phyloP scores from a whole-genome alignment of 768 basidiomycete genomes.

The Serendipita indica region DNA sequence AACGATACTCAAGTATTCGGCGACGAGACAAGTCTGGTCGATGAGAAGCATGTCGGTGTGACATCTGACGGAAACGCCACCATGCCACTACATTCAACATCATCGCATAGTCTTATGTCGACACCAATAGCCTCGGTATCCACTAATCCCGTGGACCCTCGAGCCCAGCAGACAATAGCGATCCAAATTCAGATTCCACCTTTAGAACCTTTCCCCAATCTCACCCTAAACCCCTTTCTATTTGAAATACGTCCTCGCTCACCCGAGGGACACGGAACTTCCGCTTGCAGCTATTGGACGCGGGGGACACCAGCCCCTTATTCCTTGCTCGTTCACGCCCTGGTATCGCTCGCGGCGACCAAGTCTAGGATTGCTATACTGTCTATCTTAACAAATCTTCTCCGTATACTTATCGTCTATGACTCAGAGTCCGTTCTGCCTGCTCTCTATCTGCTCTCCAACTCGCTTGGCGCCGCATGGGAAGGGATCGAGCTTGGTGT shows the following conservation, averaged over 20 bases:
- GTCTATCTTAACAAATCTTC: slow-evolving; percentile 55
- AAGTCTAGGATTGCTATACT: slow-evolving; percentile 58
- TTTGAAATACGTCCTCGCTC: background rate
- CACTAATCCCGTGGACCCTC: too few relatives aligned
- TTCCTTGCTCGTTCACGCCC: slow-evolving; percentile 51
- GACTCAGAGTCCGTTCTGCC: slow-evolving; percentile 57
- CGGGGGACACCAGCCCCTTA: slow-evolving; percentile 60
- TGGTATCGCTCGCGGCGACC: slow-evolving; percentile 46
- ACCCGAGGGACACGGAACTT: too few relatives aligned
- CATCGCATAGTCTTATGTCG: too few relatives aligned
- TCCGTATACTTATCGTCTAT: slow-evolving; percentile 50
- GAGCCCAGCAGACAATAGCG: too few relatives aligned
- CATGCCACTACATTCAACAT: too few relatives aligned
- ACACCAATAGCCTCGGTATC: too few relatives aligned
- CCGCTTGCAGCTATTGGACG: too few relatives aligned
- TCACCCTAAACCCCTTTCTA: background rate
- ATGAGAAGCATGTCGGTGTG: too few relatives aligned
- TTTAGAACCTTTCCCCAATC: background rate
- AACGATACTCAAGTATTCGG: too few relatives aligned
- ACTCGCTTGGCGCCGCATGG: slow-evolving; percentile 64
- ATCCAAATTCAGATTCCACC: too few relatives aligned
- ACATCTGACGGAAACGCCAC: too few relatives aligned
- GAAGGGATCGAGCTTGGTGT: slow-evolving; percentile 53
- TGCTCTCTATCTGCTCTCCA: slow-evolving; percentile 71
- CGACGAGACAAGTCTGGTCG: too few relatives aligned